Conservation (phyloP, 192 early-diverging fungal genomes). For the Coemansia sp. region DNA sequence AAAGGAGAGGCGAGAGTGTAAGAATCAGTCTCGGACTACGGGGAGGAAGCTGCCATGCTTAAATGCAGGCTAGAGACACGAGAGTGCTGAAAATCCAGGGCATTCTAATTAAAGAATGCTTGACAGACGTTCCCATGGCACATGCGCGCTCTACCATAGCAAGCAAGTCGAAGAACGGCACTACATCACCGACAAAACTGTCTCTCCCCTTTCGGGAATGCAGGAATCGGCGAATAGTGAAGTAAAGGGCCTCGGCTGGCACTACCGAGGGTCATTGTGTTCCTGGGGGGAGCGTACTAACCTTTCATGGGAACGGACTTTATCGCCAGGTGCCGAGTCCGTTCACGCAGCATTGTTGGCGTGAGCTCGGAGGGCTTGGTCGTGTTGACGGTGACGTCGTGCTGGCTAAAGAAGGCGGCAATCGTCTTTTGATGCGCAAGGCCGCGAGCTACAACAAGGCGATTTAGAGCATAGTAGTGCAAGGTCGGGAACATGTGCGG, state of each 20-base stretch:
- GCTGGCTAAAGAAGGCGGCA: constrained; percentile 37
- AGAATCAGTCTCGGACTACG: not conserved
- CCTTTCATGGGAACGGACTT: constrained; percentile 38
- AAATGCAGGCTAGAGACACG: not conserved
- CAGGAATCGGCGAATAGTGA: not conserved
- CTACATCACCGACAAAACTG: not conserved
- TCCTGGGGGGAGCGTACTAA: constrained; percentile 12
- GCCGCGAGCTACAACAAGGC: constrained; percentile 39
- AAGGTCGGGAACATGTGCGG: not conserved
- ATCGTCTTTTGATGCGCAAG: constrained; percentile 47
- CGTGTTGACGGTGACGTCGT: constrained; percentile 50
- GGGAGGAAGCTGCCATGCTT: not conserved
- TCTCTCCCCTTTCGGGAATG: not conserved
- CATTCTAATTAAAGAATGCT: not conserved
- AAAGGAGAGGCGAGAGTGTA: not conserved
- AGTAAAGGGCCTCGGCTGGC: not conserved
- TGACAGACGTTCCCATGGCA: not conserved
- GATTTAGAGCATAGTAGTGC: not conserved
- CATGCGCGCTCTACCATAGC: not conserved
- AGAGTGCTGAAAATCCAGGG: not conserved
- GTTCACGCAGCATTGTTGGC: constrained; percentile 39
- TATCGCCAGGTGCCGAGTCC: constrained; percentile 43
- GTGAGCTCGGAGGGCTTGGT: constrained; percentile 46
- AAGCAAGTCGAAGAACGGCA: not conserved
- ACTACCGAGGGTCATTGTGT: not conserved